A percentile compares a stretch with the other conserved stretches of the same genome.
Evolutionary conservation across 2,329 filamentous ascomycete species (phyloP).

Genomic region (Trichophyton schoenleinii): DNA sequence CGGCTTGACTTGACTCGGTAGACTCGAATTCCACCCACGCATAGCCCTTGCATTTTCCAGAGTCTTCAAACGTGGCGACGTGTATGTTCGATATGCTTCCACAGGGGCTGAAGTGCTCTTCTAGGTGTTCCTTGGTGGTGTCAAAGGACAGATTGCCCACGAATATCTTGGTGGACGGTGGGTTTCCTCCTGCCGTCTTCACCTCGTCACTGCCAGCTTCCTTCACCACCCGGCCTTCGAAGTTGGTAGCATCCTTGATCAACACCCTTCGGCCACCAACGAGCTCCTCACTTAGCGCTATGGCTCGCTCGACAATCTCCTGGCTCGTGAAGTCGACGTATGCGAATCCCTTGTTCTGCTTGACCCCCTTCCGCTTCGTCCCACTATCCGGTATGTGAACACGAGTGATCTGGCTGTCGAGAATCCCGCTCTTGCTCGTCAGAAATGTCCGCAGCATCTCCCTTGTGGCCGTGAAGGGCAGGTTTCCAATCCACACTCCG

Average conservation of each 20-base stretch:
- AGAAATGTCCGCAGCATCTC: constrained; percentile 68
- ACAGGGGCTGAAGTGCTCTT: constrained; percentile 71
- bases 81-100: constrained; percentile 72
- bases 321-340: constrained; percentile 77
- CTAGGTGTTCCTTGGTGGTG: constrained; percentile 65
- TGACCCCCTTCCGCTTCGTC: constrained; percentile 38
- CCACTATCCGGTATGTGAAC: constrained; percentile 60
- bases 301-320: constrained; percentile 59
- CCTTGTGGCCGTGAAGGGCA: constrained; percentile 70
- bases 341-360: constrained; percentile 82
- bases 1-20: constrained; percentile 58
- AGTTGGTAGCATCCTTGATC: constrained; percentile 86
- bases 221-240: constrained; percentile 75
- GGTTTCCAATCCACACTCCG: constrained; percentile 91
- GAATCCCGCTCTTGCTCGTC: constrained; percentile 54
- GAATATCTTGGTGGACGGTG: constrained; percentile 70
- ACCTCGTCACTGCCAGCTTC: constrained; percentile 29
- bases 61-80: constrained; percentile 90
- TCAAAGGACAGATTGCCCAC: constrained; percentile 81
- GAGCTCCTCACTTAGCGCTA: constrained; percentile 75
- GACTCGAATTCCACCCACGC: constrained; percentile 89
- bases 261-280: constrained; percentile 65
- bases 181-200: constrained; percentile 24
- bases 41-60: constrained; percentile 94
- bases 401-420: constrained; percentile 63